Evolutionary conservation across 2,329 filamentous ascomycete genomes (phyloP).

Genomic region (Polychaeton citri): DNA sequence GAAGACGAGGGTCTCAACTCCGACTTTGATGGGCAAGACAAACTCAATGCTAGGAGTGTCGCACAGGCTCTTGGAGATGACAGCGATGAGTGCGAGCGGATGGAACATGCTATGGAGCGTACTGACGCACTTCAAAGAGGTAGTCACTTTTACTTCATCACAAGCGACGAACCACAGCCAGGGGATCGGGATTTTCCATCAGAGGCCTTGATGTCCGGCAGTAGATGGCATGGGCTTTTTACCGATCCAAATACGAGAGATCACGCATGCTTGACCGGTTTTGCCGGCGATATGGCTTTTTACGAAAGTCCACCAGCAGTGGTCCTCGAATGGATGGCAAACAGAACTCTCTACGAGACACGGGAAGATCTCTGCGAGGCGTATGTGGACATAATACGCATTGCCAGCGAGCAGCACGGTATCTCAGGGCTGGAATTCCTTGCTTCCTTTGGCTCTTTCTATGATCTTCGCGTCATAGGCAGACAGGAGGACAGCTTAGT

Average conservation of each 20-base stretch:
- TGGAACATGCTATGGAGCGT: conserved; percentile 44
- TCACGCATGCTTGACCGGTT: conserved; percentile 30
- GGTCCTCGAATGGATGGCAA: conserved; percentile 30
- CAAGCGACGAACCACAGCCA: conserved; percentile 9
- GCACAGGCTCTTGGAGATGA: conserved; percentile 28
- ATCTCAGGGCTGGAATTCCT: neutral
- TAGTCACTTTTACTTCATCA: conserved; percentile 47
- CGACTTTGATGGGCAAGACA: conserved; percentile 1
- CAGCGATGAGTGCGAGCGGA: conserved; percentile 34
- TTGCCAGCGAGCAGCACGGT: neutral
- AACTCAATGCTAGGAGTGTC: conserved; percentile 7
- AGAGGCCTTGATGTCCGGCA: conserved; percentile 14
- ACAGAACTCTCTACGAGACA: conserved; percentile 19
- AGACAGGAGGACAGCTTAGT: neutral
- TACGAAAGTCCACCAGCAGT: conserved; percentile 24
- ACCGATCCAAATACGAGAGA: conserved; percentile 19
- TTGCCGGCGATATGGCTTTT: conserved; percentile 26
- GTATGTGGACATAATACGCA: conserved; percentile 17
- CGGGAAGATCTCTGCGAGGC: conserved; percentile 24
- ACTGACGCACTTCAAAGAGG: conserved; percentile 45
- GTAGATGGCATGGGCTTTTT: conserved; percentile 21
- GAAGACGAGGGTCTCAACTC: conserved; percentile 3
- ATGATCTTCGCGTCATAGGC: neutral
- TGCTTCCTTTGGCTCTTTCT: neutral
- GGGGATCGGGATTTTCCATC: conserved; percentile 15